Evolutionary conservation across 345 rosid species (phyloP).

Genomic region (Odontarrhena argentea): DNA sequence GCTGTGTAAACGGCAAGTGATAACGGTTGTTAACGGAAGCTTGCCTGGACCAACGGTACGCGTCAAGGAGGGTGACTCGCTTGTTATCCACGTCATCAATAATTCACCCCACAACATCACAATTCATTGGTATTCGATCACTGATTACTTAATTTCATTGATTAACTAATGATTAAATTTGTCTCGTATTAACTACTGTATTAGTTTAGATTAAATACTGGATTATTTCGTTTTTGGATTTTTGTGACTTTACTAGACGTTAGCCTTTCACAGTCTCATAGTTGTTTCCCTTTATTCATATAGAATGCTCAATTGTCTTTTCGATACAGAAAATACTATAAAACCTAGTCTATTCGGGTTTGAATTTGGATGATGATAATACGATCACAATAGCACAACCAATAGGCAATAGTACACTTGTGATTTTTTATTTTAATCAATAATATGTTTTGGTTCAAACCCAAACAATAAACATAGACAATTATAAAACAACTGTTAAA

Average conservation of each 20-base stretch:
- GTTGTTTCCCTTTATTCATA: neutral
- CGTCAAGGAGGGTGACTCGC: constrained; percentile 75
- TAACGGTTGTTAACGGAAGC: constrained; percentile 75
- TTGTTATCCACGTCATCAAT: constrained; percentile 70
- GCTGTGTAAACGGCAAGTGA: constrained; percentile 60
- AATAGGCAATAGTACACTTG: too few relatives aligned
- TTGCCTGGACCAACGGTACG: constrained; percentile 74
- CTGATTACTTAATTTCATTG: neutral
- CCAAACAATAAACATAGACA: too few relatives aligned
- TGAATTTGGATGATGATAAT: neutral
- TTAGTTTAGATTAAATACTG: neutral
- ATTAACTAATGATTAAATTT: constrained; percentile 1
- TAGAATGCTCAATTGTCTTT: neutral
- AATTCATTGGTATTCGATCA: constrained; percentile 70
- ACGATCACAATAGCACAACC: too few relatives aligned
- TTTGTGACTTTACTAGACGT: constrained; percentile 17
- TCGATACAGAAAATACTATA: neutral
- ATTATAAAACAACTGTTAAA: too few relatives aligned
- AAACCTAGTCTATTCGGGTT: neutral
- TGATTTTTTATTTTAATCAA: too few relatives aligned
- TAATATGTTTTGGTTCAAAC: too few relatives aligned
- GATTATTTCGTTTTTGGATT: constrained; percentile 3
- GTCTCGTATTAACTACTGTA: neutral
- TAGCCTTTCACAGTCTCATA: constrained; percentile 20
- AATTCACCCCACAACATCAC: constrained; percentile 82